Base-by-base conservation (phyloP, 2,329 filamentous ascomycete species). In the Fusarium duplospermum region DNA sequence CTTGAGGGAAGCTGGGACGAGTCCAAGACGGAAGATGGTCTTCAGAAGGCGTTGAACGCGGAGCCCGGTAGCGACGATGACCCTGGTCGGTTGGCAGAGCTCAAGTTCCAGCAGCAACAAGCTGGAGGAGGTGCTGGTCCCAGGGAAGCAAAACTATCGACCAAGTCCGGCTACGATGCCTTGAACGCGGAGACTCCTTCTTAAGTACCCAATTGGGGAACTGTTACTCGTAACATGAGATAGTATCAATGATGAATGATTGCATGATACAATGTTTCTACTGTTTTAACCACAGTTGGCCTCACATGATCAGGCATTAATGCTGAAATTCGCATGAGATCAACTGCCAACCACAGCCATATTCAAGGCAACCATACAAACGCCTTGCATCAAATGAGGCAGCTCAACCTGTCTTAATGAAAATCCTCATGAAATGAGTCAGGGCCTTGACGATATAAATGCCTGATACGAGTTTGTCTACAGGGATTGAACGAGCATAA, bases 31-130 rank as follows among this genome's bases (percentile, higher is more conserved):
- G 69, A 81, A 62, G 83, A 86, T 66, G 84, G 81, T 6, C 66
- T 82, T 40, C 78, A 82, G 77, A 84, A 82, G 69, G 82, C 83
- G 3, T 79, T 87, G 69, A 78, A 81, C 62, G 74, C 83, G 5
- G 84, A 88, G 74, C 84, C 85, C 68, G 87, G 87, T 3, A 84
- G 83, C 7, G 80, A 84, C 75, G 79, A 87, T 66, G 88, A 89
- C 73, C 87, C 88, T 5, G 82, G 83, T 60, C 76, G 84, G 10
- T 66, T 83, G 42, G 87, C 87, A 6, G 87, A 88, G 79, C 72
- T 80, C 45, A 83, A 84, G 72, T 82, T 89, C 36, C 70, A 79
- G 66, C 65, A 75, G 54, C 74, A 72, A 18, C 73, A 78, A 59
- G 75, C 69, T 24, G 76, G 73, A 1, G 61, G 78, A n/a, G 77